phyloP scores from a whole-genome alignment of 768 basidiomycete genomes.

The Tricholoma bakamatsutake region DNA sequence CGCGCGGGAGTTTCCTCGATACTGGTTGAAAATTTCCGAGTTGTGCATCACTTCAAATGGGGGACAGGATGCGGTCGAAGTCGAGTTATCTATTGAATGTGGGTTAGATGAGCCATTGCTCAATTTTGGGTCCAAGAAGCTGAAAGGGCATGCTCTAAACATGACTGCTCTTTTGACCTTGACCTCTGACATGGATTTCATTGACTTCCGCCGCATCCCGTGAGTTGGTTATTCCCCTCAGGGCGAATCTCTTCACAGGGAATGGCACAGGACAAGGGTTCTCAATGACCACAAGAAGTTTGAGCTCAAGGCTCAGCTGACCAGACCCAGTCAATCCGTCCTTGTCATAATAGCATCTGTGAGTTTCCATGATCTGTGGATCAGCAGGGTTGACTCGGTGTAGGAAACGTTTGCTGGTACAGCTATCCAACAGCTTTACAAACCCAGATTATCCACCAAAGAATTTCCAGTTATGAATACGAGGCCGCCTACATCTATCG shows the following conservation, averaged over 20 bases:
- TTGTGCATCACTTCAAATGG: constrained; percentile 34
- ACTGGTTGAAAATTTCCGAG: constrained; percentile 49
- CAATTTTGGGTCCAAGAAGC: constrained; percentile 36
- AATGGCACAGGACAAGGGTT: constrained; percentile 53
- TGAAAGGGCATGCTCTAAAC: constrained; percentile 38
- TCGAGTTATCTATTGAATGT: constrained; percentile 55
- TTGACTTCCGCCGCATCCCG: constrained; percentile 81
- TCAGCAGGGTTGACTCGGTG: neutral
- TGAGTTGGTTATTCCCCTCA: constrained; percentile 26
- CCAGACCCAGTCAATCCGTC: constrained; percentile 71
- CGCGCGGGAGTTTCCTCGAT: constrained; percentile 61
- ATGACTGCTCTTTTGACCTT: constrained; percentile 70
- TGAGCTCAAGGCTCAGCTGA: constrained; percentile 50
- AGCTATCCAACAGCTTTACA: constrained; percentile 44
- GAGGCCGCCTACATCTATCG: constrained; percentile 57
- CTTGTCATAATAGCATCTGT: constrained; percentile 60
- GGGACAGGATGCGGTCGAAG: constrained; percentile 48
- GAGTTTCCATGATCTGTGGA: constrained; percentile 10
- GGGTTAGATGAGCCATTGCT: constrained; percentile 30
- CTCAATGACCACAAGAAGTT: constrained; percentile 58
- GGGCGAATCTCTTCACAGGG: neutral
- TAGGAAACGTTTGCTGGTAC: constrained; percentile 78
- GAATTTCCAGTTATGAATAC: constrained; percentile 69
- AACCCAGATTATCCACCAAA: constrained; percentile 45
- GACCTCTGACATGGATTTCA: constrained; percentile 66